Percentiles rank a stretch among this genome's conserved stretches.
Conservation (phyloP, 129 eudicot genomes). For the Helichrysum umbraculigerum region DNA sequence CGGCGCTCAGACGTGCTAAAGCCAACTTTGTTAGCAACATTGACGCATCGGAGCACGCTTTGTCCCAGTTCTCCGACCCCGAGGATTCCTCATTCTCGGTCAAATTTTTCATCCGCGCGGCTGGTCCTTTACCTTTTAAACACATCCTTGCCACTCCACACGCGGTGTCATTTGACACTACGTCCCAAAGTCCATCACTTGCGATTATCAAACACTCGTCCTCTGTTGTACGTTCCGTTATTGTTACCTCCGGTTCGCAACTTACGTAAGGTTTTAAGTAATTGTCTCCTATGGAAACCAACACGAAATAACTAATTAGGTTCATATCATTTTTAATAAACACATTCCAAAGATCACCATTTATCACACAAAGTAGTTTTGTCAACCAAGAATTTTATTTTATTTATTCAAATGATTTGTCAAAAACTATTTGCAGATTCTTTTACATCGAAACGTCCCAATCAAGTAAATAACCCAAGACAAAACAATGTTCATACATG, state of each 20-base stretch:
- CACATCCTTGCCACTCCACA: conserved; percentile 85
- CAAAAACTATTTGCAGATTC: no score
- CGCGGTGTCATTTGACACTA: conserved; percentile 83
- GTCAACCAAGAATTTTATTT: no score
- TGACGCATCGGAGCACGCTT: conserved; percentile 68
- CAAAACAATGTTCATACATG: background rate
- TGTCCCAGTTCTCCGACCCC: conserved; percentile 40
- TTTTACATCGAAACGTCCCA: background rate
- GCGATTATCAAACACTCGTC: conserved; percentile 82
- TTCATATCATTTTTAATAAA: background rate
- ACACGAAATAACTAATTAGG: background rate
- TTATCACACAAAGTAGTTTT: no score
- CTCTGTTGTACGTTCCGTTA: conserved; percentile 54
- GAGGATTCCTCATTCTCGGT: background rate
- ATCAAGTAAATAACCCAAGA: background rate
- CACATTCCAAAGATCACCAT: no score
- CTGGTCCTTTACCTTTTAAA: conserved; percentile 50
- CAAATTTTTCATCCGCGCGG: conserved; percentile 7
- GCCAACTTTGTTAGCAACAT: conserved; percentile 71
- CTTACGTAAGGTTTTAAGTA: conserved; percentile 79
- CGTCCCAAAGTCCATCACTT: conserved; percentile 88
- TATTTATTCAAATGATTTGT: no score
- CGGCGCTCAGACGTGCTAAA: conserved; percentile 71
- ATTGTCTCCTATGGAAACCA: conserved; percentile 53
- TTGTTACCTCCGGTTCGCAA: conserved; percentile 79